Percentiles rank a stretch among this genome's conserved stretches.
Conservation (phyloP, 805 yeast species). For the Blastobotrys mokoenaii region DNA sequence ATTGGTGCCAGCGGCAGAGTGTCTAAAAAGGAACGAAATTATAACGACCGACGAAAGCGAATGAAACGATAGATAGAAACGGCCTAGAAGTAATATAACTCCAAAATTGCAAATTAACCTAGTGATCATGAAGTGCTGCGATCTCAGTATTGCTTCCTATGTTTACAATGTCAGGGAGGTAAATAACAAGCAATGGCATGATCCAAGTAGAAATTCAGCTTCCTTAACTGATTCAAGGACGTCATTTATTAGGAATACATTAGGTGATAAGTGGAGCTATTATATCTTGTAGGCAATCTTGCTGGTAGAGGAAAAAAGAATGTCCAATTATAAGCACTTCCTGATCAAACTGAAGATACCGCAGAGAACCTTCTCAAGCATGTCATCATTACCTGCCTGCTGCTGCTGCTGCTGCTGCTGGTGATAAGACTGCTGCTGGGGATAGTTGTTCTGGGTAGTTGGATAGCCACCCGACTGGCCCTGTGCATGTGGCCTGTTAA, state of each 20-base stretch:
- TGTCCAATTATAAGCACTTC: background rate
- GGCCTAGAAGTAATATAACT: background rate
- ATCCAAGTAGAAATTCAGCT: background rate
- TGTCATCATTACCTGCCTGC: constrained; percentile 12
- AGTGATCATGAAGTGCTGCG: no score
- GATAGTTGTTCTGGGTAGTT: background rate
- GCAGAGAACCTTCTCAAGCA: constrained; percentile 14
- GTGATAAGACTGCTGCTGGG: constrained; percentile 5
- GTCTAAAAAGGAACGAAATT: constrained; percentile 8
- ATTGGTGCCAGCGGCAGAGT: constrained; percentile 87
- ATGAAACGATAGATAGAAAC: background rate
- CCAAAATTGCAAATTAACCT: constrained; percentile 1
- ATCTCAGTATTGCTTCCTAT: no score
- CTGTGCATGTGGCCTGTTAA: constrained; percentile 10
- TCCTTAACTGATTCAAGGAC: background rate
- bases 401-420: constrained; percentile 21
- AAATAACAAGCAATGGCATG: no score
- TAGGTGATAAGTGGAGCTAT: no score
- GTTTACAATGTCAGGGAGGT: no score
- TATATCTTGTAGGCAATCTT: no score
- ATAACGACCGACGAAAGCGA: background rate
- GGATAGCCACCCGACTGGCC: constrained; percentile 19
- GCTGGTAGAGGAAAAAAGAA: background rate
- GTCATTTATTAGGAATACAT: background rate
- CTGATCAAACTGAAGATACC: constrained; percentile 15